These are phyloP conservation scores for Neospermospora avenae DNA, from an alignment of 2,329 filamentous ascomycete species.

Conservation along the genomic window DNA sequence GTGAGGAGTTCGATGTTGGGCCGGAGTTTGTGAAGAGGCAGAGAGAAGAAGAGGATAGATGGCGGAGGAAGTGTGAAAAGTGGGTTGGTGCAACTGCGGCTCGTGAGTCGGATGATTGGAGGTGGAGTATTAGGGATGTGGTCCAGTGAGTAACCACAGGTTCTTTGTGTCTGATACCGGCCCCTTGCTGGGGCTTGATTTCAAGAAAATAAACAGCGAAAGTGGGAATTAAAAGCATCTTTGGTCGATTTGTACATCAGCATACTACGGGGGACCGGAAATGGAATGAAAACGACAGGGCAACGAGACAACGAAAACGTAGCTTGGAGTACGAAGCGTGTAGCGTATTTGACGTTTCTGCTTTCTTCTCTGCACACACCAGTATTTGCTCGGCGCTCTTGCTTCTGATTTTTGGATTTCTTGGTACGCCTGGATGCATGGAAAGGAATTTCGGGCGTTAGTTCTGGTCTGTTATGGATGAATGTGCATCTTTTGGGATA, in stretches of 20 bases:
- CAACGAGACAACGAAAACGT: background rate
- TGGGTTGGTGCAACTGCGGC: constrained; percentile 64
- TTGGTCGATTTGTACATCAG: constrained; percentile 1
- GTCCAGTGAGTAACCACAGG: constrained; percentile 35
- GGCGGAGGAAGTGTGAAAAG: constrained; percentile 81
- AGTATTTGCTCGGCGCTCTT: background rate
- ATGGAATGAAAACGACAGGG: background rate
- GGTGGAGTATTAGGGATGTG: constrained; percentile 70
- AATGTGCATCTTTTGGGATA: too few relatives aligned
- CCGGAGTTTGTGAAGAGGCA: constrained; percentile 90
- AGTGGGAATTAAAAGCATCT: constrained; percentile 1
- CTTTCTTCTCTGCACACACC: background rate
- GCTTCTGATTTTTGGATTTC: background rate
- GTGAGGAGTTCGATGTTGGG: constrained; percentile 96
- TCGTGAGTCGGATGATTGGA: constrained; percentile 61
- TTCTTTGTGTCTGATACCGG: background rate
- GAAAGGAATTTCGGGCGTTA: too few relatives aligned
- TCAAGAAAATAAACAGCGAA: background rate
- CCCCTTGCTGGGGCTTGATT: too few relatives aligned
- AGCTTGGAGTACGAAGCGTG: background rate
- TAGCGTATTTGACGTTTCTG: background rate
- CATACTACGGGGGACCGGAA: background rate
- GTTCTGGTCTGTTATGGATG: too few relatives aligned
- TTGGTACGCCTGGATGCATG: too few relatives aligned
- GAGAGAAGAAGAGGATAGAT: constrained; percentile 85